These are phyloP conservation scores for Amanita rimosa DNA, from an alignment of 768 basidiomycete genomes.

Conservation along the genomic window DNA sequence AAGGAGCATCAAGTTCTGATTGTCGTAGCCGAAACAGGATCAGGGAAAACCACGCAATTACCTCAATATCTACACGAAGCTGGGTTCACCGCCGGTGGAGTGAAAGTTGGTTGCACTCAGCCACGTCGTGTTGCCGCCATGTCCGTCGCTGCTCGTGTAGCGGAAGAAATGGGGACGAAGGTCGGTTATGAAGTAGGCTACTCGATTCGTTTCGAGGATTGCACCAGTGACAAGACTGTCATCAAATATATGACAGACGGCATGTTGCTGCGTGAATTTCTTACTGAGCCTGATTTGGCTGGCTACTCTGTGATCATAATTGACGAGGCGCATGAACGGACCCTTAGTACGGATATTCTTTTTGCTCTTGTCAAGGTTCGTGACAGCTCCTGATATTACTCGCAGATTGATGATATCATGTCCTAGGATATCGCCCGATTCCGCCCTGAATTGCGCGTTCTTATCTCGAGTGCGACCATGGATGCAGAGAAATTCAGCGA, in stretches of 20 bases:
- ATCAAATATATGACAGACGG: slow-evolving; percentile 99
- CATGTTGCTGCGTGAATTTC: slow-evolving; percentile 93
- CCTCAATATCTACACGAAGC: slow-evolving; percentile 98
- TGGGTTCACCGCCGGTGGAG: slow-evolving; percentile 80
- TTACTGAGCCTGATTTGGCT: slow-evolving; percentile 94
- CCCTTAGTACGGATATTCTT: slow-evolving; percentile 95
- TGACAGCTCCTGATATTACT: slow-evolving; percentile 14
- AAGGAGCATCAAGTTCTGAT: slow-evolving; percentile 90
- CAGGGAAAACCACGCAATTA: slow-evolving; percentile 96
- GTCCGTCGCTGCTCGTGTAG: slow-evolving; percentile 98
- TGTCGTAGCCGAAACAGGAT: slow-evolving; percentile 97
- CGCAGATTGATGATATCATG: slow-evolving; percentile 16
- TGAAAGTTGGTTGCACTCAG: slow-evolving; percentile 93
- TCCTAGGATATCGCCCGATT: slow-evolving; percentile 90
- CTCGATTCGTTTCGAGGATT: slow-evolving; percentile 98
- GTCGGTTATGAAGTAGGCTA: slow-evolving; percentile 99
- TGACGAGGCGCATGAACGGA: slow-evolving; percentile 97
- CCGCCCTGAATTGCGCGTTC: slow-evolving; percentile 82
- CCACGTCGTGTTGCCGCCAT: slow-evolving; percentile 98
- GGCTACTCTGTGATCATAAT: slow-evolving; percentile 94
- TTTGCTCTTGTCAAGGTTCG: slow-evolving; percentile 97
- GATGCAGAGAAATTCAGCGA: slow-evolving; percentile 97
- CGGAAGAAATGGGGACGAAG: slow-evolving; percentile 96
- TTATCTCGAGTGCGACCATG: slow-evolving; percentile 96
- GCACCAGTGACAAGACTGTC: slow-evolving; percentile 97